These are phyloP conservation scores for Cladosporium austrohemisphaericum DNA, from an alignment of 2,329 filamentous ascomycete species.

Conservation along the genomic window DNA sequence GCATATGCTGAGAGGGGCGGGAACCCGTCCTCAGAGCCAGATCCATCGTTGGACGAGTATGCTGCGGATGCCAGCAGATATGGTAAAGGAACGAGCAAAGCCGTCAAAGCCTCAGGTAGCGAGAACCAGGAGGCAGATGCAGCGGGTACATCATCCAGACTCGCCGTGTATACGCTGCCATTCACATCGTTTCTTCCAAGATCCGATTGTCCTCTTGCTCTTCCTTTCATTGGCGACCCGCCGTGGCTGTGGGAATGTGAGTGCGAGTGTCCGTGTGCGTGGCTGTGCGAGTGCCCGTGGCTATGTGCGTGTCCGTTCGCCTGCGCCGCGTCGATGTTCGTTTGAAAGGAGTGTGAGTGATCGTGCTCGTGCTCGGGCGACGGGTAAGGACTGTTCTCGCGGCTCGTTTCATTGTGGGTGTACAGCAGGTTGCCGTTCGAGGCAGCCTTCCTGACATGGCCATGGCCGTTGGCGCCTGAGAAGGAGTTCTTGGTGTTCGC, in stretches of 20 bases:
- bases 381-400: conserved; percentile 28
- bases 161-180: conserved; percentile 21
- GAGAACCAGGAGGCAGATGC: conserved; percentile 29
- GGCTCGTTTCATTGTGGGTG: conserved; percentile 28
- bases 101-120: conserved; percentile 48
- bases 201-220: conserved; percentile 45
- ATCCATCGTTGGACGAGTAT: conserved; percentile 33
- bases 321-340: conserved; percentile 15
- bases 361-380: conserved; percentile 21
- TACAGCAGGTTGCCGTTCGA: conserved; percentile 25
- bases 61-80: conserved; percentile 47
- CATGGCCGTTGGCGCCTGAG: conserved; percentile 14
- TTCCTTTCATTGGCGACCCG: conserved; percentile 31
- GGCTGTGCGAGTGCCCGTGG: conserved; percentile 35
- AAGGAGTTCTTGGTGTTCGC: conserved; percentile 20
- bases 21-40: conserved; percentile 22
- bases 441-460: conserved; percentile 21
- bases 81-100: conserved; percentile 48
- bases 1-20: conserved; percentile 31
- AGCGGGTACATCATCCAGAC: conserved; percentile 19
- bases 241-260: conserved; percentile 27
- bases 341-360: conserved; percentile 8
- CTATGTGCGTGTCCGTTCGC: conserved; percentile 15
- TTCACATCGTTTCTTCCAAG: conserved; percentile 35
- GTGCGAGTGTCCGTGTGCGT: conserved; percentile 20